Percentiles rank a stretch among this genome's conserved stretches.
Evolutionary conservation across 441 rosid genomes (phyloP).

Genomic region (Corymbia calophylla): DNA sequence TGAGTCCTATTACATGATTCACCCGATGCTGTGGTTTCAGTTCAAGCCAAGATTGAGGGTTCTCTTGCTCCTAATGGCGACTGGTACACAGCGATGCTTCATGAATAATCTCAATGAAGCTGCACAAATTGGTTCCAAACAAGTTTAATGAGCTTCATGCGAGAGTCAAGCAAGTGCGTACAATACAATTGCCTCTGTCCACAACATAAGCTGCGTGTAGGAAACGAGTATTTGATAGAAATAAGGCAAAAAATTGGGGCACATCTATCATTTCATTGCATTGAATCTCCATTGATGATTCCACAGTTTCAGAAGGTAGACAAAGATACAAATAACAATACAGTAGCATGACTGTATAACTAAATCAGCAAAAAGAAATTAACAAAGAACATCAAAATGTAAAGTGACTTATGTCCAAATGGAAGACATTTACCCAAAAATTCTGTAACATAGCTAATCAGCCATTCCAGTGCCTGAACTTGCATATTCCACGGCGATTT

Average conservation of each 20-base stretch:
- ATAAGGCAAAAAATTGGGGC: neutral
- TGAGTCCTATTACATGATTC: neutral
- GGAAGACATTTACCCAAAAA: neutral
- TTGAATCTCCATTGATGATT: neutral
- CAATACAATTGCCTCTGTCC: neutral
- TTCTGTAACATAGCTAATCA: slow-evolving; percentile 27
- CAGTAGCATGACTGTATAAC: neutral
- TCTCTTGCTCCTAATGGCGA: neutral
- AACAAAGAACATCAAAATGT: neutral
- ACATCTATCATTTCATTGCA: neutral
- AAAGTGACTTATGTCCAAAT: neutral
- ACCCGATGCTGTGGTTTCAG: neutral
- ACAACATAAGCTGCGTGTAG: neutral
- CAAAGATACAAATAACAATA: neutral
- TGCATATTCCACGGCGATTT: slow-evolving; percentile 88
- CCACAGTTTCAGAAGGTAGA: neutral
- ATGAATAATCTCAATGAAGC: neutral
- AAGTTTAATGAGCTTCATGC: neutral
- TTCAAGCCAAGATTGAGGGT: neutral
- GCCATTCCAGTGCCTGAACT: slow-evolving; percentile 57
- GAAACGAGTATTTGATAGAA: neutral
- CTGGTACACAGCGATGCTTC: neutral
- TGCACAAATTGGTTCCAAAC: neutral
- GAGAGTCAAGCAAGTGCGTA: neutral
- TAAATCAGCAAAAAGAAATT: neutral